A percentile compares a stretch with the other conserved stretches of the same genome.
phyloP scores from a whole-genome alignment of 1,284 basidiomycete species.

The Irpex sp. region DNA sequence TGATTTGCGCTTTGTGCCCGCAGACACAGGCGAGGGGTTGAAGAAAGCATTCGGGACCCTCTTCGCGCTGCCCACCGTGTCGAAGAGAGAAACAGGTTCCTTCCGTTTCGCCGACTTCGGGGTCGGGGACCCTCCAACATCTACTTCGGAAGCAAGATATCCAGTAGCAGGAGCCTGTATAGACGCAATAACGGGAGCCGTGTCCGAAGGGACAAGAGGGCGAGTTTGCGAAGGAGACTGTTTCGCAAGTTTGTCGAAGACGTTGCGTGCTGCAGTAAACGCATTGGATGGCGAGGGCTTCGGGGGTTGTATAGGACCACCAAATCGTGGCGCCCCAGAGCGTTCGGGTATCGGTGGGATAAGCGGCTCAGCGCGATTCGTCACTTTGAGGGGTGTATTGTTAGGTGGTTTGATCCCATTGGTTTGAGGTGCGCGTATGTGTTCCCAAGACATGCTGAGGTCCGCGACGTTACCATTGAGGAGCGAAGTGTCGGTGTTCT shows the following conservation, averaged over 20 bases:
- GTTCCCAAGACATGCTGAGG: conserved; percentile 51
- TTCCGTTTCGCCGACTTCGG: neutral
- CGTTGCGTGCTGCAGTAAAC: conserved; percentile 9
- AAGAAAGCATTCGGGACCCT: conserved; percentile 59
- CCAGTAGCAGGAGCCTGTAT: neutral
- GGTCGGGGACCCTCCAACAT: neutral
- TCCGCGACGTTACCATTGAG: conserved; percentile 22
- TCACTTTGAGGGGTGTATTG: neutral
- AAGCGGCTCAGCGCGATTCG: conserved; percentile 7
- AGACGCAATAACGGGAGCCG: conserved; percentile 1
- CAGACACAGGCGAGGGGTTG: conserved; percentile 36
- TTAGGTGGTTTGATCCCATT: neutral
- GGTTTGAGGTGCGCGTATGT: conserved; percentile 24
- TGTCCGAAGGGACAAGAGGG: conserved; percentile 3
- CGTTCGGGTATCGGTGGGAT: conserved; percentile 22
- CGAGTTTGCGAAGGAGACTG: neutral
- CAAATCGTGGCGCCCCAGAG: conserved; percentile 28
- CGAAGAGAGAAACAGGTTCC: conserved; percentile 40
- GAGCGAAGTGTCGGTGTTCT: conserved; percentile 12
- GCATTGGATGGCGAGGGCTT: conserved; percentile 1
- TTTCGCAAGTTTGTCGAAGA: conserved; percentile 17
- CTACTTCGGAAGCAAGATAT: conserved; percentile 11
- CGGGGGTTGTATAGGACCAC: conserved; percentile 16
- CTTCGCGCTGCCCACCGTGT: conserved; percentile 40
- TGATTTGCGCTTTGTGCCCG: conserved; percentile 15